Evolutionary conservation across 2,329 filamentous ascomycete genomes (phyloP).

Genomic region (Fusarium vanettenii): DNA sequence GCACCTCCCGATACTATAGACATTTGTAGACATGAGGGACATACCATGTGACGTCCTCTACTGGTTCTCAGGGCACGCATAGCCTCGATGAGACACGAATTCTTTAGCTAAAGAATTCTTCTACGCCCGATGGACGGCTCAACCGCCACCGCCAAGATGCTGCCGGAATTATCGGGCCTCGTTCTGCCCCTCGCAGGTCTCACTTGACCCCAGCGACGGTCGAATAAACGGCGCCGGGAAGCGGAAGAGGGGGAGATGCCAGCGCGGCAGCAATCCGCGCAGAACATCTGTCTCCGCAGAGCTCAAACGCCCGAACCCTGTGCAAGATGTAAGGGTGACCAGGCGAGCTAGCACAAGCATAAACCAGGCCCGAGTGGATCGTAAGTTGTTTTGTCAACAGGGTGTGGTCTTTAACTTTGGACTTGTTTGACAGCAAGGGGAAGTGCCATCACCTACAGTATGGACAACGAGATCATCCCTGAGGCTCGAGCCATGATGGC

Average conservation of each 20-base stretch:
- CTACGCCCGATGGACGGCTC: neutral
- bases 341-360: neutral
- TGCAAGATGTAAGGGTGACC: constrained; percentile 12
- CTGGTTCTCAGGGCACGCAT: neutral
- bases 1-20: neutral
- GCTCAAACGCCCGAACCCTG: constrained; percentile 22
- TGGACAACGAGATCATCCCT: constrained; percentile 1
- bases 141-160: neutral
- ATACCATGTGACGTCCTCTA: neutral
- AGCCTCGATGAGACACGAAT: neutral
- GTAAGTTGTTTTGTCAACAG: constrained; percentile 22
- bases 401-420: constrained; percentile 1
- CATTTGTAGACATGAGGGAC: neutral
- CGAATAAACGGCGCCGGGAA: neutral
- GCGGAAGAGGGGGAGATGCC: neutral
- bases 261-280: constrained; percentile 15
- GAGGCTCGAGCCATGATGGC: constrained; percentile 1
- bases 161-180: constrained; percentile 3
- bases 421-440: neutral
- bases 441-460: neutral
- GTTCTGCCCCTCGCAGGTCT: neutral
- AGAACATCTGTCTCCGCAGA: constrained; percentile 16
- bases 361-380: constrained; percentile 8
- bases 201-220: neutral
- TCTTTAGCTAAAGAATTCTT: neutral